Base-by-base conservation (phyloP, 306 rosid genomes). In the Dalbergia oliveri region DNA sequence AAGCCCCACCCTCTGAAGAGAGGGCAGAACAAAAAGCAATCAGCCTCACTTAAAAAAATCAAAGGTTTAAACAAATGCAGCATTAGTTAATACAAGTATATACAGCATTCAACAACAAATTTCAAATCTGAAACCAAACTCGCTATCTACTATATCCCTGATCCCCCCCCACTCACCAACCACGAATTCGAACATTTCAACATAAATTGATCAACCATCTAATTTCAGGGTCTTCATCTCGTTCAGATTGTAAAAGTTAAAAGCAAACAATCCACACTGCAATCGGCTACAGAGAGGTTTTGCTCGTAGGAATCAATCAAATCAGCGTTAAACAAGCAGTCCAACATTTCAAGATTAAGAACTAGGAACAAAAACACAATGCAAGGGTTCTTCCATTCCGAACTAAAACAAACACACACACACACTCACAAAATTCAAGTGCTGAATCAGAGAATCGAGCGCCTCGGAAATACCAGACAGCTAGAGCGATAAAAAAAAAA, bases 381-480 rank as follows among this genome's bases (percentile, higher is more conserved):
- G 50, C 50, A 9, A 44, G 50, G 12, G 50, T 44, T 44, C 50
- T 44, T 10, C 13, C 50, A 44, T 44, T 44, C 50, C 50, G 12
- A 44, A 9, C 50, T 44, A 44, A 44, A 44, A 44, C 10, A 44
- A 6, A 37, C 3, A 26, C 31, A 37, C 5, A 37, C 41, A 37
- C 7, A 4, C 13, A 9, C 5, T 8, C 50, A 44, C 10, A 10
- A 8, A 78, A 67, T 66, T 77, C n/a, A 59, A 83, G 69, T 34
- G 59, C 65, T 53, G 18, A 83, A 57, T 23, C 50, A 59, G 8
- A 10, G 3, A 43, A 58, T n/a, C 11, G 23, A 67, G 69, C 15
- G 69, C 76, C n/a, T 47, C 61, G n/a, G 11, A 31, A 18, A 62
- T 49, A 49, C 63, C 62, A 69, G 69, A 44, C 9, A 39, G 43